Base-by-base conservation (phyloP, 345 rosid genomes). In the Limnanthes douglasii region DNA sequence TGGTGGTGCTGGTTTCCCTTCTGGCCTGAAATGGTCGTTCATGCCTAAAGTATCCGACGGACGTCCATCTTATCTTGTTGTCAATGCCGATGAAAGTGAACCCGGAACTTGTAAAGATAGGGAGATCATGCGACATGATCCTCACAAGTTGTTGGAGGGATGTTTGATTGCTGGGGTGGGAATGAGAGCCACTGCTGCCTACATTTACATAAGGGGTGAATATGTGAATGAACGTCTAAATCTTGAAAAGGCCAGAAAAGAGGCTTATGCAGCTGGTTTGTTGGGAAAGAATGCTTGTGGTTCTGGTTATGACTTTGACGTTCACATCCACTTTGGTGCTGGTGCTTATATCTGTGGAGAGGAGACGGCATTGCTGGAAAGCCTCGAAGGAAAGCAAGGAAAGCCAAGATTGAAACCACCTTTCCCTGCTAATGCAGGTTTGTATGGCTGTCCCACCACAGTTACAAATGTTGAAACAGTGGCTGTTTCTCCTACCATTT, bases 41-140 rank as follows among this genome's bases (percentile, higher is more conserved):
- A 85, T 92, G 96, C 94, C 96, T n/a, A 81, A 81, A 58, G 77
- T 68, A 19, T 85, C 96, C 32, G 99, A 85, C 56, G 93, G 96
- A 1, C 99, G 94, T 24, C 99, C 99, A 1, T 83, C 95, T 12
- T 92, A 85, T 66, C 85, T 92, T 48, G 99, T 85, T 43, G 96
- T 92, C 21, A 85, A 85, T 36, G 99, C 93, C 18, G 96, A 92
- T 75, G 99, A 92, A 70, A 92, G 99, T 78, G 99, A 92, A 63
- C 99, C 99, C n/a, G 96, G 94, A 45, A 92, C 99, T 40, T 85
- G 99, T 50, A 92, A 85, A 57, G 99, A 92, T 48, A 75, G 96
- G 67, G 99, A 85, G 41, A 85, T 92, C 40, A 78, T 85, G 96
- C 75, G 94, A 24, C 99, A 81, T 29, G 96, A 92, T 57, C 99